These are phyloP conservation scores for Metroxylon sagu DNA, from an alignment of 176 grass and related monocot genomes.

Conservation along the genomic window DNA sequence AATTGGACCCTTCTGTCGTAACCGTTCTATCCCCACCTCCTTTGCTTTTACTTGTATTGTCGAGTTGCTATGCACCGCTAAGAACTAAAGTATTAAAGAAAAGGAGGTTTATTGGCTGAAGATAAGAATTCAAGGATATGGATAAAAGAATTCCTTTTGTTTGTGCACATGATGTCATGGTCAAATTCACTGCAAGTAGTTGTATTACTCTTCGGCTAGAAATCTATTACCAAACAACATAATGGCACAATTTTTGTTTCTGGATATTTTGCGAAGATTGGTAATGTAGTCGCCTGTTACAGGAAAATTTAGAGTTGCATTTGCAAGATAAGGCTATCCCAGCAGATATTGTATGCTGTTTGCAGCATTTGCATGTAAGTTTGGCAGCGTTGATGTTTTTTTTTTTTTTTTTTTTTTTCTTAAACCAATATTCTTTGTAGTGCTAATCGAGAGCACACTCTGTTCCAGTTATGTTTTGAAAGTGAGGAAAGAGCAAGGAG, in stretches of 20 bases:
- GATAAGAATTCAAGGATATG: too few relatives aligned
- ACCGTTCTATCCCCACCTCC: background rate
- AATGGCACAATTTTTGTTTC: too few relatives aligned
- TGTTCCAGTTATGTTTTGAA: conserved; percentile 63
- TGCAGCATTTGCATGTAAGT: conserved; percentile 70
- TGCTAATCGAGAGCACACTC: background rate
- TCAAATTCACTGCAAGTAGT: too few relatives aligned
- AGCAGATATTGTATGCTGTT: conserved; percentile 70
- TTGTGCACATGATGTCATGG: too few relatives aligned
- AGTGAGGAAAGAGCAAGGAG: conserved; percentile 63
- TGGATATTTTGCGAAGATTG: background rate
- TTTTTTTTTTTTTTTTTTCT: background rate
- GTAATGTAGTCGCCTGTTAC: conserved; percentile 1
- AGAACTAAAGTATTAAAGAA: too few relatives aligned
- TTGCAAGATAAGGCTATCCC: conserved; percentile 62
- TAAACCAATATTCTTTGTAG: conserved; percentile 1
- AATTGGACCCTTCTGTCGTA: conserved; percentile 70
- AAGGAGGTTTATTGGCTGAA: too few relatives aligned
- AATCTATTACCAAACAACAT: too few relatives aligned
- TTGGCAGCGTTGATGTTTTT: background rate
- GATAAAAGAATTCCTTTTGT: too few relatives aligned
- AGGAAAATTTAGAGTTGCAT: conserved; percentile 56
- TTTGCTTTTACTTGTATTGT: background rate
- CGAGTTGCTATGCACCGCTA: too few relatives aligned
- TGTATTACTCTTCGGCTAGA: too few relatives aligned